Evolutionary conservation across 2,329 filamentous ascomycete genomes (phyloP).

Genomic region (Rasamsonia emersonii): DNA sequence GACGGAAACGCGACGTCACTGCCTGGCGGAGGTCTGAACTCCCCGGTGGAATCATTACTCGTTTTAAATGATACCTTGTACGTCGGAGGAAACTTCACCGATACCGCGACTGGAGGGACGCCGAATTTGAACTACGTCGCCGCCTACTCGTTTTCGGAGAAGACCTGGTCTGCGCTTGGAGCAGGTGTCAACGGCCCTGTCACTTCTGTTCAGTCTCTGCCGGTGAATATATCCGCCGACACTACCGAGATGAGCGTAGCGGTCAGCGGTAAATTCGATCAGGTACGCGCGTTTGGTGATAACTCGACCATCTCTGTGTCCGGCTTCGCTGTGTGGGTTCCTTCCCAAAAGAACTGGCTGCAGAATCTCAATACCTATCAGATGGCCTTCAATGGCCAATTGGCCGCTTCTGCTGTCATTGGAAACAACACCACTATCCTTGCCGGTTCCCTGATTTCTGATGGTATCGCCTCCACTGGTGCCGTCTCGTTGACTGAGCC

Average conservation of each 20-base stretch:
- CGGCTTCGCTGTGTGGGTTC: conserved; percentile 88
- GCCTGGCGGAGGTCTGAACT: conserved; percentile 68
- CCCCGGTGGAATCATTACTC: conserved; percentile 63
- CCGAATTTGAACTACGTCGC: conserved; percentile 68
- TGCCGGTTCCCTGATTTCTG: conserved; percentile 73
- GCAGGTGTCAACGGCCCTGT: conserved; percentile 79
- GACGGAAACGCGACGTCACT: conserved; percentile 54
- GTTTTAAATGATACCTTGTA: conserved; percentile 60
- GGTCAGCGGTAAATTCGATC: conserved; percentile 70
- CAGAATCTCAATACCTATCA: conserved; percentile 62
- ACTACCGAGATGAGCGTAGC: conserved; percentile 65
- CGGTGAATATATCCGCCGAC: conserved; percentile 65
- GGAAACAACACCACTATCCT: conserved; percentile 54
- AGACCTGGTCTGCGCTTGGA: conserved; percentile 70
- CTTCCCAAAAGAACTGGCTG: conserved; percentile 77
- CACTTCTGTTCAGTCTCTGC: conserved; percentile 62
- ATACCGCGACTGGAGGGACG: conserved; percentile 54
- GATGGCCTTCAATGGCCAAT: conserved; percentile 60
- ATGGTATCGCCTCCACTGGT: conserved; percentile 63
- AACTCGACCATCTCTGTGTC: conserved; percentile 54
- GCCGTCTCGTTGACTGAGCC: conserved; percentile 55
- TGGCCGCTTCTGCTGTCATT: conserved; percentile 60
- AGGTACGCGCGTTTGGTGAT: conserved; percentile 57
- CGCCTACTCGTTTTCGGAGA: conserved; percentile 59
- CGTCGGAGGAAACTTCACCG: conserved; percentile 76